phyloP scores from a whole-genome alignment of 371 early-diverging fungal species.

The Apophysomyces elegans region DNA sequence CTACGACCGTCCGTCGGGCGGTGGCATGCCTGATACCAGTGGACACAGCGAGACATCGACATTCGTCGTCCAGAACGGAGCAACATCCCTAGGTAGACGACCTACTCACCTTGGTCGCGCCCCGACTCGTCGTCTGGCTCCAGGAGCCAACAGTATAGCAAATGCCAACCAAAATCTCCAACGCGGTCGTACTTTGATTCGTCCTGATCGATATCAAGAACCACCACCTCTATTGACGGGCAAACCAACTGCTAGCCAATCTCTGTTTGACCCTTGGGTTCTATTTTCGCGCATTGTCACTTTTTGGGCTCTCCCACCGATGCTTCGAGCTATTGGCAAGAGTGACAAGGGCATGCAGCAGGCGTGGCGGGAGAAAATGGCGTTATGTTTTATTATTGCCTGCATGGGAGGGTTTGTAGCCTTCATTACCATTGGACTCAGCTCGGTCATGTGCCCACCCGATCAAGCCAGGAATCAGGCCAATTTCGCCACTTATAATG shows the following conservation, averaged over 20 bases:
- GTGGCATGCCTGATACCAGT: conserved; percentile 15
- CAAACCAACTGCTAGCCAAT: conserved; percentile 54
- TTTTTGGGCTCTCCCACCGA: conserved; percentile 76
- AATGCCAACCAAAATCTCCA: conserved; percentile 61
- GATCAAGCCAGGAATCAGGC: conserved; percentile 32
- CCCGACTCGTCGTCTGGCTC: conserved; percentile 54
- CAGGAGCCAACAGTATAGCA: conserved; percentile 53
- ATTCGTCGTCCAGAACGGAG: conserved; percentile 3
- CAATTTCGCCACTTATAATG: conserved; percentile 49
- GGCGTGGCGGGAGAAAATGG: conserved; percentile 93
- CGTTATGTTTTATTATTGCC: conserved; percentile 75
- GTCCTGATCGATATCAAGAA: conserved; percentile 74
- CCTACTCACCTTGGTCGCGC: conserved; percentile 52
- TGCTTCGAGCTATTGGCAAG: conserved; percentile 59
- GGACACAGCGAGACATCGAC: conserved; percentile 4
- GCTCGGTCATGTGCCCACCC: conserved; percentile 58
- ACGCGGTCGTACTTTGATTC: conserved; percentile 76
- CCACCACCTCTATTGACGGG: conserved; percentile 74
- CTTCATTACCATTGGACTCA: conserved; percentile 67
- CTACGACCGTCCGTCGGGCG: conserved; percentile 17
- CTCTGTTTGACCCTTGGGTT: conserved; percentile 71
- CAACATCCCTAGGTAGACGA: conserved; percentile 40
- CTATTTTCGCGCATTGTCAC: conserved; percentile 75
- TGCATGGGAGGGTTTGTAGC: conserved; percentile 64
- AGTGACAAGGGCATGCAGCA: conserved; percentile 73